Percentiles rank a stretch among this genome's conserved stretches.
Conservation (phyloP, 257 asterid genomes). For the Przewalskia tangutica region DNA sequence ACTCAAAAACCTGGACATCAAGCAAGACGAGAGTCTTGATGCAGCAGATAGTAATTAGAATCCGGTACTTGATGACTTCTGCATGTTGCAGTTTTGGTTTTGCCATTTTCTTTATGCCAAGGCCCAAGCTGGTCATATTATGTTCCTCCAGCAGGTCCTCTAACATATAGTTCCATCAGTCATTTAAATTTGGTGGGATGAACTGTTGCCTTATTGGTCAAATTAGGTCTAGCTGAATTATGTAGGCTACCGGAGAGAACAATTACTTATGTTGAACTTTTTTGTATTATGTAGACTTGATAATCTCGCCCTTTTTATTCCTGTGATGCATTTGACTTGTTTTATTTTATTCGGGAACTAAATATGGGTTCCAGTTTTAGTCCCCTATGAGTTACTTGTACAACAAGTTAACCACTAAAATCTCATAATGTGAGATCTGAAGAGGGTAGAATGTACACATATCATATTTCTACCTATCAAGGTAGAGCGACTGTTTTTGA, state of each 20-base stretch:
- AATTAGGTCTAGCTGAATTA: background rate
- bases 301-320: background rate
- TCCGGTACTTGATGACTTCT: background rate
- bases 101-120: background rate
- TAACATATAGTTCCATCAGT: constrained; percentile 9
- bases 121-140: background rate
- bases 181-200: constrained; percentile 12
- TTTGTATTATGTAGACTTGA: background rate
- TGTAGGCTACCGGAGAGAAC: background rate
- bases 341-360: background rate
- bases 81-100: constrained; percentile 4
- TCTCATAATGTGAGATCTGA: too few relatives aligned
- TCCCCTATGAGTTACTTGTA: background rate
- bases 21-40: constrained; percentile 22
- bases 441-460: too few relatives aligned
- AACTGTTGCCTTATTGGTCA: background rate
- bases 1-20: constrained; percentile 63
- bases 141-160: constrained; percentile 1
- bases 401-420: too few relatives aligned
- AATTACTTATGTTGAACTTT: background rate
- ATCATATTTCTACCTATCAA: too few relatives aligned
- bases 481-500: too few relatives aligned
- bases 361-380: background rate
- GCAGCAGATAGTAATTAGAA: background rate
- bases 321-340: background rate